phyloP scores from a whole-genome alignment of 768 basidiomycete species.

The Phylloporus rhodoxanthus region DNA sequence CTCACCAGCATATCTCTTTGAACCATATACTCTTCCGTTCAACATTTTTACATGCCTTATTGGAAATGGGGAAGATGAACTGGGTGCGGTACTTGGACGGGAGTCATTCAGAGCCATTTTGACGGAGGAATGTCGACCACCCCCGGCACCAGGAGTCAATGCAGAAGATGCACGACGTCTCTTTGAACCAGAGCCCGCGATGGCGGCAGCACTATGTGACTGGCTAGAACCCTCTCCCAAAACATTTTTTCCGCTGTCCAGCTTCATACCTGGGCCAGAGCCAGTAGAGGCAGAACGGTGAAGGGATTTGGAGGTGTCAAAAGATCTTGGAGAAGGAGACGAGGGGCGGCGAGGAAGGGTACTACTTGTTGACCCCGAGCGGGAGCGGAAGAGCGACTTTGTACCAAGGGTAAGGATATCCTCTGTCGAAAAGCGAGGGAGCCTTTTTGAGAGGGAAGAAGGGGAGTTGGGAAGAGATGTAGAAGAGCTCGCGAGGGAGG shows the following conservation, averaged over 20 bases:
- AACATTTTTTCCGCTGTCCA: neutral
- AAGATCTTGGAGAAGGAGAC: slow-evolving; percentile 14
- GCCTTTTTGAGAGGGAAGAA: slow-evolving; percentile 3
- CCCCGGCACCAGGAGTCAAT: slow-evolving; percentile 20
- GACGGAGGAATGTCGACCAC: slow-evolving; percentile 23
- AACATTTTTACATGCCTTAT: slow-evolving; percentile 57
- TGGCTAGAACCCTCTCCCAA: slow-evolving; percentile 2
- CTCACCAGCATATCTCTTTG: slow-evolving; percentile 27
- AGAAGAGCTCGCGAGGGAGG: slow-evolving; percentile 1
- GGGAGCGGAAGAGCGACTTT: slow-evolving; percentile 27
- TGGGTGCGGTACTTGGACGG: slow-evolving; percentile 10
- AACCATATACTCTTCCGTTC: slow-evolving; percentile 82
- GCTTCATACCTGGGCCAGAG: slow-evolving; percentile 6
- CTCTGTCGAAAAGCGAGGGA: slow-evolving; percentile 23
- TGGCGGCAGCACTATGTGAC: neutral
- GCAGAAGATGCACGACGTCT: slow-evolving; percentile 21
- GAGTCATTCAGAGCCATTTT: slow-evolving; percentile 1
- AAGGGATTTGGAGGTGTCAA: slow-evolving; percentile 3
- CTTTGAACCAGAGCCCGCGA: slow-evolving; percentile 5
- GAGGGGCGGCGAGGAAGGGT: slow-evolving; percentile 2
- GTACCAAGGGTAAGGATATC: slow-evolving; percentile 28
- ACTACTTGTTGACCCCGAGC: slow-evolving; percentile 13
- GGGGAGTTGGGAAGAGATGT: slow-evolving; percentile 16
- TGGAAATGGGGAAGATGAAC: neutral
- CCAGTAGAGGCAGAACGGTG: slow-evolving; percentile 20